These are phyloP conservation scores for Komagataella phaffii DNA, from an alignment of 805 yeast species.

Conservation along the genomic window DNA sequence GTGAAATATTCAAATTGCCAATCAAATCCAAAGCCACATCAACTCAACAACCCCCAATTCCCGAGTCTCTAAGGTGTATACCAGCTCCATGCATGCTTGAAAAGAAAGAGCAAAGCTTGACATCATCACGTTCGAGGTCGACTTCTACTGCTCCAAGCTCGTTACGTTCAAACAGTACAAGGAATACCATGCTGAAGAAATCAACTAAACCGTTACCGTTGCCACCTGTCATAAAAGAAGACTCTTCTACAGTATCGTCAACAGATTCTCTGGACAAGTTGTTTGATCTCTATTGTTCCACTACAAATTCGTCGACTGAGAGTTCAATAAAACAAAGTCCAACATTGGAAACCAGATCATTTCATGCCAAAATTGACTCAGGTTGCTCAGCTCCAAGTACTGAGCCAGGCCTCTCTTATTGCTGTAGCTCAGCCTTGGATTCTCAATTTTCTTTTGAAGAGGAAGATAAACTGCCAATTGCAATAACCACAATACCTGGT, in stretches of 20 bases:
- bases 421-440: neutral
- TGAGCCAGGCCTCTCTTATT: neutral
- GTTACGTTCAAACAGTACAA: neutral
- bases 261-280: neutral
- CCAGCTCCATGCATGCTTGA: neutral
- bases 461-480: neutral
- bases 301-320: neutral
- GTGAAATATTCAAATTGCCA: neutral
- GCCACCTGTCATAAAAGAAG: neutral
- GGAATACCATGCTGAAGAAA: neutral
- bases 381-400: neutral
- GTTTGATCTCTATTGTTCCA: neutral
- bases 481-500: slow-evolving; percentile 3
- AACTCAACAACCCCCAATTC: neutral
- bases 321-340: neutral
- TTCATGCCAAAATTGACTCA: neutral
- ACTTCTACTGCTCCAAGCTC: neutral
- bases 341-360: neutral
- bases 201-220: neutral
- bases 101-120: neutral
- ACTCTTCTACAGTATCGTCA: neutral
- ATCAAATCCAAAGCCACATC: neutral
- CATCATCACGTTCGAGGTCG: neutral
- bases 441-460: neutral
- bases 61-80: neutral